phyloP scores from a whole-genome alignment of 495 filamentous ascomycete species.

The Aspergillus coremiiformis region DNA sequence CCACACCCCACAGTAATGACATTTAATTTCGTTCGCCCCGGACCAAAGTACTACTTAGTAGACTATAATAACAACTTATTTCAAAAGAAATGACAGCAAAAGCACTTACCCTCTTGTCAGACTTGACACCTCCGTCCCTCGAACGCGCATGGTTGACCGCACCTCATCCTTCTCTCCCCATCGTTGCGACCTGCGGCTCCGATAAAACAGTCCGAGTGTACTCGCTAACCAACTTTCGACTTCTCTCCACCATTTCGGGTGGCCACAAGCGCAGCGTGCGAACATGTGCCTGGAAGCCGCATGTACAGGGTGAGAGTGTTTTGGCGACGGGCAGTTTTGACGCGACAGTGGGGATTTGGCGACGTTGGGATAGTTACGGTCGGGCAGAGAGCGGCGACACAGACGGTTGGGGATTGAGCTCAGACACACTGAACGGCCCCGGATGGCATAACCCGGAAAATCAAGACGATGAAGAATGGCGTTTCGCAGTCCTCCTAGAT shows the following conservation, averaged over 20 bases:
- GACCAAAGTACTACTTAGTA: too few relatives aligned
- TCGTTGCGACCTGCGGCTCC: conserved; percentile 81
- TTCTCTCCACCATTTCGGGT: conserved; percentile 70
- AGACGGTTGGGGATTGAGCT: conserved; percentile 1
- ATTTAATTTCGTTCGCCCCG: too few relatives aligned
- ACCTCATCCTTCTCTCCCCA: conserved; percentile 78
- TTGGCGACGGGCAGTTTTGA: conserved; percentile 92
- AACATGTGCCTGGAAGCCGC: conserved; percentile 76
- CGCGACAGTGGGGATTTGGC: conserved; percentile 82
- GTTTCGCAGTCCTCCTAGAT: conserved; percentile 77
- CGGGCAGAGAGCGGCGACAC: conserved; percentile 15
- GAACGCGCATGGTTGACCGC: conserved; percentile 78
- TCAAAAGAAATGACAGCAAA: conserved; percentile 3
- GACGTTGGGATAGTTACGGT: conserved; percentile 49
- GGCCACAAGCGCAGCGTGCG: conserved; percentile 86
- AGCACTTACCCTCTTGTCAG: conserved; percentile 23
- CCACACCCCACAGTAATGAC: too few relatives aligned
- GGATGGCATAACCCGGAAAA: conserved; percentile 12
- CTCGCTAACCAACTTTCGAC: conserved; percentile 69
- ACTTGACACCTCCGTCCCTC: conserved; percentile 52
- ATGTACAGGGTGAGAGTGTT: conserved; percentile 54
- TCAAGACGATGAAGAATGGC: conserved; percentile 76
- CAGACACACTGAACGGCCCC: conserved; percentile 8
- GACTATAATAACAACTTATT: too few relatives aligned
- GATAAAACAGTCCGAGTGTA: conserved; percentile 82